Percentiles rank a stretch among this genome's conserved stretches.
These are phyloP conservation scores for Phaffia rhodozyma DNA, from an alignment of 1,284 basidiomycete species.

Conservation along the genomic window DNA sequence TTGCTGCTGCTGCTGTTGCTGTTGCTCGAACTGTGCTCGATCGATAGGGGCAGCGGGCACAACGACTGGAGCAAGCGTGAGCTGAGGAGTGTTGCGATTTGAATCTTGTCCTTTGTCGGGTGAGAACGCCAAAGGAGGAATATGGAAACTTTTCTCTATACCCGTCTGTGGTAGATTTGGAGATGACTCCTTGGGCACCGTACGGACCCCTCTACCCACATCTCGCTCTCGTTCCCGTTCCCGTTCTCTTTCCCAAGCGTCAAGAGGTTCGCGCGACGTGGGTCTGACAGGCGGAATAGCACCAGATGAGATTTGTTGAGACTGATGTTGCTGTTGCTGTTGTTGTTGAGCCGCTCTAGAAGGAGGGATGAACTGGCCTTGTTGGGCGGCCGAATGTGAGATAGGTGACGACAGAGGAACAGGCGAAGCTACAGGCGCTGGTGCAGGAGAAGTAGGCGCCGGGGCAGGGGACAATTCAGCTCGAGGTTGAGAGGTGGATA, in stretches of 20 bases:
- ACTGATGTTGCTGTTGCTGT: slow-evolving; percentile 11
- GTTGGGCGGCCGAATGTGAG: neutral
- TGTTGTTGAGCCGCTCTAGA: slow-evolving; percentile 3
- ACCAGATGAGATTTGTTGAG: neutral
- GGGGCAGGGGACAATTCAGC: neutral
- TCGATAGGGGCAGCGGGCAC: too few species aligned
- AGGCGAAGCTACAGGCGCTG: neutral
- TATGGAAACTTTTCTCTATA: too few species aligned
- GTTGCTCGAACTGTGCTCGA: neutral
- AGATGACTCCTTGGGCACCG: too few species aligned
- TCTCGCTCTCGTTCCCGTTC: too few species aligned
- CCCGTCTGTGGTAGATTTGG: neutral
- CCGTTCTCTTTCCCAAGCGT: too few species aligned
- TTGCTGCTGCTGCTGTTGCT: slow-evolving; percentile 13
- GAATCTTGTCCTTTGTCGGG: too few species aligned
- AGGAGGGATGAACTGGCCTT: neutral
- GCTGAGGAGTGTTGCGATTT: neutral
- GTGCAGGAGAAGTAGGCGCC: neutral
- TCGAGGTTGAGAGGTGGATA: slow-evolving; percentile 47
- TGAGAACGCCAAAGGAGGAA: neutral
- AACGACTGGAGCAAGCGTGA: neutral
- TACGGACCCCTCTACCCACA: too few species aligned
- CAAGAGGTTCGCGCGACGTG: neutral
- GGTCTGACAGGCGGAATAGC: neutral
- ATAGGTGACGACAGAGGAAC: neutral